A percentile compares a stretch with the other conserved stretches of the same genome.
These are phyloP conservation scores for Trichomonas gallinae DNA, from an alignment of 208 protist genomes.

Conservation along the genomic window DNA sequence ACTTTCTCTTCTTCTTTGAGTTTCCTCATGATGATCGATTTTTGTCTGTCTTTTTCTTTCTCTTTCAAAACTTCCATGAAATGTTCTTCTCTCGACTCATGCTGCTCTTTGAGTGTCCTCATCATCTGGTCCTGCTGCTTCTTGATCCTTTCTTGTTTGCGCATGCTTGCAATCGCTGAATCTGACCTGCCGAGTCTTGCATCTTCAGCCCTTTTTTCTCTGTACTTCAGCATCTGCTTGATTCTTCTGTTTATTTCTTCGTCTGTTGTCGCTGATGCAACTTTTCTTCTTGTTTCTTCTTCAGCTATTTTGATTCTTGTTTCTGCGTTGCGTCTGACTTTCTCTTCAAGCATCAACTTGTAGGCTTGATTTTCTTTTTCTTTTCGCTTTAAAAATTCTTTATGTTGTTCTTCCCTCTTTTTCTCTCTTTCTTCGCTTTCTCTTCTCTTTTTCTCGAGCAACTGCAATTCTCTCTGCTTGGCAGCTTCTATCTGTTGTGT, in stretches of 20 bases:
- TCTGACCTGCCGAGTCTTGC: not conserved
- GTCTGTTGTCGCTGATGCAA: not conserved
- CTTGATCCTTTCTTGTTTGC: not conserved
- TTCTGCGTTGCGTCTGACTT: not conserved
- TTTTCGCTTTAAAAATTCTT: not conserved
- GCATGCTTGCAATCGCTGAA: not conserved
- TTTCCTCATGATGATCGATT: not conserved
- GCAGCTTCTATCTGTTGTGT: not conserved
- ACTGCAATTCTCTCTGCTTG: not conserved
- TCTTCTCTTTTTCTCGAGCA: not conserved
- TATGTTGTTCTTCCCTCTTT: not conserved
- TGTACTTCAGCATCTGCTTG: too few relatives aligned
- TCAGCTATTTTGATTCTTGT: not conserved
- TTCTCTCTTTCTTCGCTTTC: not conserved
- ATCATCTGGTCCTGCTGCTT: not conserved
- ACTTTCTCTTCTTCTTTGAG: slow-evolving; percentile 9
- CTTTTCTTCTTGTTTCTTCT: not conserved
- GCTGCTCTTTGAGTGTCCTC: not conserved
- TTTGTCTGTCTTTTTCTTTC: not conserved
- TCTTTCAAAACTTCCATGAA: not conserved
- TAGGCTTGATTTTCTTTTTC: not conserved
- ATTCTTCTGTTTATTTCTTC: not conserved
- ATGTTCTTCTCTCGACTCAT: not conserved
- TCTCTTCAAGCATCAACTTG: not conserved
- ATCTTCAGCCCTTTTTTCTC: not conserved